Conservation (phyloP, 805 yeast species). For the Candida arabinofermentans region DNA sequence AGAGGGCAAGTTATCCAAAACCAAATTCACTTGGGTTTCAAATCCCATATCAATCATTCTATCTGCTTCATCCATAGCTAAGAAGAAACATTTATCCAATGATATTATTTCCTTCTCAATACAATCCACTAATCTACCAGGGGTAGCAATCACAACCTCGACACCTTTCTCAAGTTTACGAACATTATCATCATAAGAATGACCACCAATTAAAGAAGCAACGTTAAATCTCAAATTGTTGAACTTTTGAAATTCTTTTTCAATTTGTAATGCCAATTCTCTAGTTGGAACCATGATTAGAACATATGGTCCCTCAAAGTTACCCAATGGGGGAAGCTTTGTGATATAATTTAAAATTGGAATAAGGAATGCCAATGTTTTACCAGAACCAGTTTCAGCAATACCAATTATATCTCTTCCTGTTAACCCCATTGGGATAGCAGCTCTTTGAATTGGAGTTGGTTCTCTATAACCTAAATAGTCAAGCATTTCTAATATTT, state of each 20-base stretch:
- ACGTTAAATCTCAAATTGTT: constrained; percentile 38
- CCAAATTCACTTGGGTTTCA: constrained; percentile 67
- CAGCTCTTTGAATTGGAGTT: constrained; percentile 87
- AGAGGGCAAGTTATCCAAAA: constrained; percentile 53
- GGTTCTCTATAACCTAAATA: constrained; percentile 55
- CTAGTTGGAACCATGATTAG: constrained; percentile 87
- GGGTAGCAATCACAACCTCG: constrained; percentile 87
- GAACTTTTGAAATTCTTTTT: constrained; percentile 48
- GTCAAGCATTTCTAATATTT: constrained; percentile 35
- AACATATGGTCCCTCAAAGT: constrained; percentile 67
- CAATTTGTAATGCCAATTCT: constrained; percentile 88
- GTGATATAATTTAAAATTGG: constrained; percentile 61
- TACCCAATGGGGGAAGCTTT: constrained; percentile 44
- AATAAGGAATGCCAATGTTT: constrained; percentile 76
- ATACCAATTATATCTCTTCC: constrained; percentile 74
- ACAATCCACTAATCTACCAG: constrained; percentile 85
- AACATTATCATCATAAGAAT: constrained; percentile 70
- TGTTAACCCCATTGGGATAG: constrained; percentile 66
- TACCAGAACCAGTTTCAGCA: constrained; percentile 98
- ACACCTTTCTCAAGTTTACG: constrained; percentile 57
- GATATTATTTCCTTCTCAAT: constrained; percentile 62
- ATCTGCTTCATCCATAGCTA: constrained; percentile 92
- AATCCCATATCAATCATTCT: constrained; percentile 95
- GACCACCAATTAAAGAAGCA: constrained; percentile 85
- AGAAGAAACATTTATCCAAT: constrained; percentile 55